phyloP scores from a whole-genome alignment of 1,284 basidiomycete species.

The Hymenochaete sp. region DNA sequence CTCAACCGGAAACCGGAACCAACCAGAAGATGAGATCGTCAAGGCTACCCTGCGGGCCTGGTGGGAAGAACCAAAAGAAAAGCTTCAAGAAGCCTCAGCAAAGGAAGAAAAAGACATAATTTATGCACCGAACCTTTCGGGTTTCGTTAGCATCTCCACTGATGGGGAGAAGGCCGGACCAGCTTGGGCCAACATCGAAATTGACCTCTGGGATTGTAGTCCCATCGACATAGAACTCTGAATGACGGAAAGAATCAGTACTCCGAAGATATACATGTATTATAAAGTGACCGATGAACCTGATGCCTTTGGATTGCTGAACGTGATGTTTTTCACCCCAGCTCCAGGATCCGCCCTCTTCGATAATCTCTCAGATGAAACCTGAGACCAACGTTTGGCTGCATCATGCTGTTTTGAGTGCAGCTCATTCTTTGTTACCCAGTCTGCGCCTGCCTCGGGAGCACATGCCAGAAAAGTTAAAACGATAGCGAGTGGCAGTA shows the following conservation, averaged over 20 bases:
- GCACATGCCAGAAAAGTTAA: too few relatives aligned
- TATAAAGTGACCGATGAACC: conserved; percentile 21
- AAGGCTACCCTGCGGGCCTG: conserved; percentile 57
- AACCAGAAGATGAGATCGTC: conserved; percentile 73
- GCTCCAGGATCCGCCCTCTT: not conserved
- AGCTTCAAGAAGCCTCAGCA: conserved; percentile 34
- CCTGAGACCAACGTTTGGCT: conserved; percentile 1
- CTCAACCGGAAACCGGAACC: too few relatives aligned
- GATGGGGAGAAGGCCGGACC: conserved; percentile 67
- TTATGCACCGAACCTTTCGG: conserved; percentile 40
- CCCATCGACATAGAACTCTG: conserved; percentile 70
- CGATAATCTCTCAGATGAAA: not conserved
- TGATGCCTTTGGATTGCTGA: conserved; percentile 57
- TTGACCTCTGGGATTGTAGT: conserved; percentile 56
- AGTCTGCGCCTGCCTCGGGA: not conserved
- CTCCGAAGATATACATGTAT: not conserved
- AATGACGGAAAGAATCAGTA: not conserved
- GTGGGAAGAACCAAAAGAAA: conserved; percentile 85
- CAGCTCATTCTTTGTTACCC: conserved; percentile 5
- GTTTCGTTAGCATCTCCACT: conserved; percentile 52
- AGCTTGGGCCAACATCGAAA: conserved; percentile 68
- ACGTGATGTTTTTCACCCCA: conserved; percentile 56
- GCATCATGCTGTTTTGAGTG: conserved; percentile 12
- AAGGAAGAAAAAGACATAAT: conserved; percentile 1
- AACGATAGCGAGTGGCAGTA: too few relatives aligned